Evolutionary conservation across 768 basidiomycete genomes (phyloP).

Genomic region (Xerocomellus dryophilus): DNA sequence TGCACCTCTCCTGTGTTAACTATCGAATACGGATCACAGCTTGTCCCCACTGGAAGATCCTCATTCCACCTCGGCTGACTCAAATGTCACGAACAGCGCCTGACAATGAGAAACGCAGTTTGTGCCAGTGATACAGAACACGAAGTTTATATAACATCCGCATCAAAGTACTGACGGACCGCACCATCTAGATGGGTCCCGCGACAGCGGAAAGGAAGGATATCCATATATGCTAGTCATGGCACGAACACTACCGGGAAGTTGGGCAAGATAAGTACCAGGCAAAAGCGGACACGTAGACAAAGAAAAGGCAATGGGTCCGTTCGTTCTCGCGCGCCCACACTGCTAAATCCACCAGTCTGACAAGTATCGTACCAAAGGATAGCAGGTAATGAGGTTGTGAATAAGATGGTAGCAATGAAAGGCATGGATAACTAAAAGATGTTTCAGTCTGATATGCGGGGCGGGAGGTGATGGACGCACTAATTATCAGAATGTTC

Average conservation of each 20-base stretch:
- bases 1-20: too few species aligned
- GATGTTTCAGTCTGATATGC: background rate
- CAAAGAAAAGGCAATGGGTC: background rate
- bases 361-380: conserved; percentile 6
- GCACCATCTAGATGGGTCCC: too few species aligned
- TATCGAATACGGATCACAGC: background rate
- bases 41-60: background rate
- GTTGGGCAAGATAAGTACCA: background rate
- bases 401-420: background rate
- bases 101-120: background rate
- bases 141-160: too few species aligned
- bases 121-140: background rate
- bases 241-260: background rate
- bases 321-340: background rate
- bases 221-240: background rate
- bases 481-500: background rate
- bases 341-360: background rate
- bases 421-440: background rate
- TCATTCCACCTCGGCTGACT: background rate
- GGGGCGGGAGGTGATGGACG: background rate
- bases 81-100: too few species aligned
- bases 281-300: background rate
- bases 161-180: background rate
- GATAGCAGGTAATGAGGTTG: background rate
- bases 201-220: background rate